Percentiles rank a stretch among this genome's conserved stretches.
These are phyloP conservation scores for Phyllosticta citrichinensis DNA, from an alignment of 2,329 filamentous ascomycete genomes.

Conservation along the genomic window DNA sequence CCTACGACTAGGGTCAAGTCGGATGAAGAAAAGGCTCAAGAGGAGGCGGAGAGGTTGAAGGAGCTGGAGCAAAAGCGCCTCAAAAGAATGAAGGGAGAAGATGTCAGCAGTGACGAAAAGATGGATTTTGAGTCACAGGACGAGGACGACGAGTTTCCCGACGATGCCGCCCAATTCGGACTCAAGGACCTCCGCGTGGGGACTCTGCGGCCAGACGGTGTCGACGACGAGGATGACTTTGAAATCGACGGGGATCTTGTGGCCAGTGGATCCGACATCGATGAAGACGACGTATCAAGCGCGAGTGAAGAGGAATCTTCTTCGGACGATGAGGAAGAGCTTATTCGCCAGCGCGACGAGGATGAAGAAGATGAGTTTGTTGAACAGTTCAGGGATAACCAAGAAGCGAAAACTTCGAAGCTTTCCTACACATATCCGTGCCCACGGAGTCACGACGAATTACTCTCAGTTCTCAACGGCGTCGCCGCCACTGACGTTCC, in stretches of 20 bases:
- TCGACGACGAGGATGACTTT: constrained; percentile 94
- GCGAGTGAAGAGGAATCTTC: constrained; percentile 22
- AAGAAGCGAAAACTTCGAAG: constrained; percentile 41
- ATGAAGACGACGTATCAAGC: constrained; percentile 21
- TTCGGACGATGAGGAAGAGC: constrained; percentile 21
- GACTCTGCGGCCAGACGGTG: constrained; percentile 20
- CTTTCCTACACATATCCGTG: constrained; percentile 81
- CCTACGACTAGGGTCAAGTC: constrained; percentile 86
- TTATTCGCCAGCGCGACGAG: constrained; percentile 25
- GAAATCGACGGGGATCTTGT: constrained; percentile 80
- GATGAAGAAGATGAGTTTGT: constrained; percentile 40
- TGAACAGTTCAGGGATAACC: constrained; percentile 35
- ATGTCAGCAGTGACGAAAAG: constrained; percentile 52
- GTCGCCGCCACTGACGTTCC: constrained; percentile 58
- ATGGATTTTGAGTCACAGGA: constrained; percentile 20
- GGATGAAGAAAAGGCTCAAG: constrained; percentile 70
- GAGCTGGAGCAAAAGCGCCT: constrained; percentile 74
- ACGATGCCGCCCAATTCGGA: constrained; percentile 53
- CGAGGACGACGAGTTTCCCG: constrained; percentile 24
- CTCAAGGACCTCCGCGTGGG: constrained; percentile 33
- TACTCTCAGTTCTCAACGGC: constrained; percentile 54
- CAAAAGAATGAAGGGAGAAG: constrained; percentile 78
- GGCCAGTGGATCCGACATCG: constrained; percentile 60
- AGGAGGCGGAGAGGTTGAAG: constrained; percentile 66
- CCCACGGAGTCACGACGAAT: constrained; percentile 65